Base-by-base conservation (phyloP, 2,329 filamentous ascomycete species). In the Monosporascus sp. region DNA sequence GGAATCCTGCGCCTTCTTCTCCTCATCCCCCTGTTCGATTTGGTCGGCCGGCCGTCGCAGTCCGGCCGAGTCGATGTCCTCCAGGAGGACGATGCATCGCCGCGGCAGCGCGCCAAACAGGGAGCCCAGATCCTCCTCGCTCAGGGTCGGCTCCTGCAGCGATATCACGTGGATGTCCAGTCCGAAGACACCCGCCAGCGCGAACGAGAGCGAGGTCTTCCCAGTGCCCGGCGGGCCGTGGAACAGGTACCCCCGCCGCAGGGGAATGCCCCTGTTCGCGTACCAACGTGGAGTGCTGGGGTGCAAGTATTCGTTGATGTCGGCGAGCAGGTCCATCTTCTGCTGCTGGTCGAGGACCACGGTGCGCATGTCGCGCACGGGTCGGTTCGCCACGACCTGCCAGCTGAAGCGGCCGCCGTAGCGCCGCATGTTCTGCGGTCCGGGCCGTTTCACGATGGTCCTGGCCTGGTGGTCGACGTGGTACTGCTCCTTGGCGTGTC, bases 241-340 rank as follows among this genome's bases (percentile, higher is more conserved):
- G 58, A 93, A 89, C 0, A 93, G 77, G 62, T 92, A 93, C 0
- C 89, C 90, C 31, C 89, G 73, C 0, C 89, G 78, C 50, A 92
- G 84, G 0, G 88, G 88, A 31, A 93, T 89, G 0, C 89, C 89
- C 2, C 87, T 77, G 48, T 83, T 83, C 0, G 87, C 82, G 63
- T 93, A 93, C 87, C 88, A 93, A 9, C 78, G 76, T 1, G 83
- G 81, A 0, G 84, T 89, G 1, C 77, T 73, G 0, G 88, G 87
- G 51, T 90, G 82, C 0, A 94, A 75, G 58, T 90, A 93, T 61
- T 91, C 88, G 59, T 89, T 88, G 62, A 93, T 86, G 61, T 94
- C 89, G 25, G 74, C 73, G 9, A 92, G 70, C 3, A 93, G 76
- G 35, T 77, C 75, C 2, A 78, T 72, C 69, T 92, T 93, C 63